Conservation (phyloP, 2,329 filamentous ascomycete genomes). For the Coleophoma cylindrospora region DNA sequence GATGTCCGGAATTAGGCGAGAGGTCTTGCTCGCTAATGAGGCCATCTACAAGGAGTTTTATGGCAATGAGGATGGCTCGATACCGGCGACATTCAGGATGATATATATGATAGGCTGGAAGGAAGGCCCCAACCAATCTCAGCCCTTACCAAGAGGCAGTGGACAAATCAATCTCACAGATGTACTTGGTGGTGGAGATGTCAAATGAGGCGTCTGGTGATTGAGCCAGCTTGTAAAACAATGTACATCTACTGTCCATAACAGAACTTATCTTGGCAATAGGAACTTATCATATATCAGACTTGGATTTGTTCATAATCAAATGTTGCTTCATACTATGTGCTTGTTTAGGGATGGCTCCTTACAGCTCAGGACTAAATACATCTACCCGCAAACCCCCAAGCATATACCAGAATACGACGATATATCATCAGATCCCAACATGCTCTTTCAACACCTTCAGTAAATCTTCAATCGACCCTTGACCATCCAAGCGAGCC, state of each 20-base stretch:
- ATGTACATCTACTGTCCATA: too few relatives aligned
- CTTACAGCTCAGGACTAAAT: too few relatives aligned
- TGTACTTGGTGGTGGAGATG: constrained; percentile 43
- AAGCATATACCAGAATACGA: too few relatives aligned
- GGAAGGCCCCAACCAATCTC: constrained; percentile 69
- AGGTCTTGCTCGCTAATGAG: constrained; percentile 82
- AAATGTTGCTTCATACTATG: too few relatives aligned
- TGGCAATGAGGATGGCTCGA: constrained; percentile 68
- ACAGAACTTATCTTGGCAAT: too few relatives aligned
- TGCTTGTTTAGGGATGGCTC: too few relatives aligned
- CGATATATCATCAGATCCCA: background rate
- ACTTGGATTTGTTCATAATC: too few relatives aligned
- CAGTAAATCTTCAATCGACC: background rate
- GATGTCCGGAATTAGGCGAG: constrained; percentile 69
- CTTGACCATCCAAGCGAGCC: constrained; percentile 2
- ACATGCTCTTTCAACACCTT: background rate
- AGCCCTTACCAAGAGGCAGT: constrained; percentile 78
- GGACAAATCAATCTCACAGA: constrained; percentile 88
- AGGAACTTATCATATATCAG: too few relatives aligned
- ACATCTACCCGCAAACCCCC: too few relatives aligned
- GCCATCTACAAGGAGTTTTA: constrained; percentile 86
- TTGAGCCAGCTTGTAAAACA: too few relatives aligned
- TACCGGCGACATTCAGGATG: constrained; percentile 89
- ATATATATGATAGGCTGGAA: constrained; percentile 99
- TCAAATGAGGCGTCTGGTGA: background rate